These are phyloP conservation scores for Wallacemonas sp. DNA, from an alignment of 208 protist species.

Conservation along the genomic window DNA sequence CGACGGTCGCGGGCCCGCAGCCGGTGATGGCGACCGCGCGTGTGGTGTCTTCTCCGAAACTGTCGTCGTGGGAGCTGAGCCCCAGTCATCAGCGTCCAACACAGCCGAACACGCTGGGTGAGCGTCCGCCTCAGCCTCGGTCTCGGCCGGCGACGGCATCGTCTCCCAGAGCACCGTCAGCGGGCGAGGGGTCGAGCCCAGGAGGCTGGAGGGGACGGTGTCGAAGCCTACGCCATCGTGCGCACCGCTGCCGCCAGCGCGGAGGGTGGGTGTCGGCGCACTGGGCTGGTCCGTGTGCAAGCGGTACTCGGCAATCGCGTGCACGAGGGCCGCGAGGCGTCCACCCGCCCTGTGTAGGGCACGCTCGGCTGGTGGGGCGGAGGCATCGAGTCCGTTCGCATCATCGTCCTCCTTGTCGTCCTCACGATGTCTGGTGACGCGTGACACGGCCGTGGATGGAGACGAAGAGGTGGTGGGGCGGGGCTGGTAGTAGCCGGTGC, in stretches of 20 bases:
- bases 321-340: not conserved
- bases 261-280: not conserved
- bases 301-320: not conserved
- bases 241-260: not conserved
- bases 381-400: not conserved
- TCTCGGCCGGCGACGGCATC: conserved; percentile 15
- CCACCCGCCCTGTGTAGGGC: not conserved
- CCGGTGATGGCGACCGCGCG: too few relatives aligned
- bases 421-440: not conserved
- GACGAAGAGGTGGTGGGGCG: too few relatives aligned
- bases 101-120: not conserved
- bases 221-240: not conserved
- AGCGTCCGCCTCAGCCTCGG: not conserved
- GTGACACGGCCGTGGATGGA: too few relatives aligned
- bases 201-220: not conserved
- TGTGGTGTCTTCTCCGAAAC: too few relatives aligned
- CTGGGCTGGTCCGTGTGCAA: not conserved
- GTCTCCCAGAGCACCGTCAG: conserved; percentile 42
- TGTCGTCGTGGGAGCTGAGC: too few relatives aligned
- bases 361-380: not conserved
- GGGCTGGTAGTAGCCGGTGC: not conserved
- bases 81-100: too few relatives aligned
- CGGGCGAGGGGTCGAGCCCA: not conserved
- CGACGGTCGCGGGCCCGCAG: too few relatives aligned
- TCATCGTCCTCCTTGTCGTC: not conserved